Evolutionary conservation across 2,329 filamentous ascomycete species (phyloP).

Genomic region (Xylariales sp.): DNA sequence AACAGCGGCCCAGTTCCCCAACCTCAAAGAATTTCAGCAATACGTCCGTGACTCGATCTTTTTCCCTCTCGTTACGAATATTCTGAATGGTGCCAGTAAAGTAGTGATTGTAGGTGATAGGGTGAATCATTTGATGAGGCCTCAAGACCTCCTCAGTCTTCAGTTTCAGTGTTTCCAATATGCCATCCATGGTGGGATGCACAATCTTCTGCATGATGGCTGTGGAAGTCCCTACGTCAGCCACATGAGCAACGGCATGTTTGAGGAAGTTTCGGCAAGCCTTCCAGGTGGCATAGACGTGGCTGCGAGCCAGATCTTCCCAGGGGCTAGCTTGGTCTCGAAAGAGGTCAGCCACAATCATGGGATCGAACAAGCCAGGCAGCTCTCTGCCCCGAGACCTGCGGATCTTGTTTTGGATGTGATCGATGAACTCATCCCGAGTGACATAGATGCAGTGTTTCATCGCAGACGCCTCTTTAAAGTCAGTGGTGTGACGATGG

Average conservation of each 20-base stretch:
- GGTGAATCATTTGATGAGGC: slow-evolving; percentile 40
- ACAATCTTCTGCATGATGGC: slow-evolving; percentile 33
- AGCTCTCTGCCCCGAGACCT: slow-evolving; percentile 50
- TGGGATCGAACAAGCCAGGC: slow-evolving; percentile 55
- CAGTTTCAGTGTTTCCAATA: slow-evolving; percentile 29
- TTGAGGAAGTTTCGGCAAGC: slow-evolving; percentile 42
- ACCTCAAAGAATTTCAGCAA: not conserved
- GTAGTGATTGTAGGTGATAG: slow-evolving; percentile 50
- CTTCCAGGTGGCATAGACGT: slow-evolving; percentile 43
- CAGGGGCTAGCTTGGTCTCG: slow-evolving; percentile 52
- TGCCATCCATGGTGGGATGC: slow-evolving; percentile 32
- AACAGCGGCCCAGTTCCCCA: not conserved
- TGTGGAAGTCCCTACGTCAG: slow-evolving; percentile 33
- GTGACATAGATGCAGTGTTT: slow-evolving; percentile 16
- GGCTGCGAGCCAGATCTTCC: slow-evolving; percentile 41
- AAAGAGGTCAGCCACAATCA: slow-evolving; percentile 57
- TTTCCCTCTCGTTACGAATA: slow-evolving; percentile 8
- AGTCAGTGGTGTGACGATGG: slow-evolving; percentile 27
- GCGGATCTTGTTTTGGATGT: slow-evolving; percentile 34
- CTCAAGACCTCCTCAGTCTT: slow-evolving; percentile 42
- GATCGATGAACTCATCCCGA: slow-evolving; percentile 32
- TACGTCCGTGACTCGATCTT: not conserved
- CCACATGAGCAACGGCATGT: slow-evolving; percentile 37
- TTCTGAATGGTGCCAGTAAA: slow-evolving; percentile 33
- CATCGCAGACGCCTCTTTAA: slow-evolving; percentile 10